phyloP scores from a whole-genome alignment of 495 filamentous ascomycete genomes.

The Podospora pseudocomata region DNA sequence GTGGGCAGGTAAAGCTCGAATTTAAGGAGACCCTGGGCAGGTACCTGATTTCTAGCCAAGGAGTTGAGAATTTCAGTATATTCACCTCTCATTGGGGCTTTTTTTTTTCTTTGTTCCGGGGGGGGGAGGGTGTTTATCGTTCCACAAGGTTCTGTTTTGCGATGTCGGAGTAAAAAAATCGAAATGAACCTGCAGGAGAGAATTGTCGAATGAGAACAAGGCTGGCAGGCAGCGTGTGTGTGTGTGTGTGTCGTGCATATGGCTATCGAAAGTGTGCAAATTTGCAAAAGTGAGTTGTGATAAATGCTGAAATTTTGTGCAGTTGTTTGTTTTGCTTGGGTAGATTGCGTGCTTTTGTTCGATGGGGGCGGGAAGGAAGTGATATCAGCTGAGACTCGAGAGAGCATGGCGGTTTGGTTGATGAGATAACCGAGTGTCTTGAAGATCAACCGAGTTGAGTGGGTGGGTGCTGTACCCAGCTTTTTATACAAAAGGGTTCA shows the following conservation, averaged over 20 bases:
- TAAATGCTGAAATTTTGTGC: neutral
- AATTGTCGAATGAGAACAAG: neutral
- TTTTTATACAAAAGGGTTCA: neutral
- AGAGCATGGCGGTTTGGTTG: no score
- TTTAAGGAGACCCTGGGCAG: no score
- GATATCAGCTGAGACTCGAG: neutral
- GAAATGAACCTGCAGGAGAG: neutral
- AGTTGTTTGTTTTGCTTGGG: neutral
- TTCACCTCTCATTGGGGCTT: no score
- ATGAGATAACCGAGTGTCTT: neutral
- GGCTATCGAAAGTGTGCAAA: neutral
- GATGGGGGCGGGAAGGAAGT: neutral
- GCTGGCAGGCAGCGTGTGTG: neutral
- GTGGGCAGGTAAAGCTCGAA: no score
- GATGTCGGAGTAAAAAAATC: neutral
- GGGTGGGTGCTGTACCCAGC: neutral
- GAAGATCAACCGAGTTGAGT: neutral
- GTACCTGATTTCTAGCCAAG: no score
- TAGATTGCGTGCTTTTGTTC: neutral
- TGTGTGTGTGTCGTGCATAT: neutral
- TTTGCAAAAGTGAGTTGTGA: neutral
- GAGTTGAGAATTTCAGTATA: no score
- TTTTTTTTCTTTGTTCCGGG: no score
- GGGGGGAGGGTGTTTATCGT: neutral
- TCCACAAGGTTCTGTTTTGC: neutral